These are phyloP conservation scores for Sphaerulina vaccinii DNA, from an alignment of 2,329 filamentous ascomycete genomes.

Conservation along the genomic window DNA sequence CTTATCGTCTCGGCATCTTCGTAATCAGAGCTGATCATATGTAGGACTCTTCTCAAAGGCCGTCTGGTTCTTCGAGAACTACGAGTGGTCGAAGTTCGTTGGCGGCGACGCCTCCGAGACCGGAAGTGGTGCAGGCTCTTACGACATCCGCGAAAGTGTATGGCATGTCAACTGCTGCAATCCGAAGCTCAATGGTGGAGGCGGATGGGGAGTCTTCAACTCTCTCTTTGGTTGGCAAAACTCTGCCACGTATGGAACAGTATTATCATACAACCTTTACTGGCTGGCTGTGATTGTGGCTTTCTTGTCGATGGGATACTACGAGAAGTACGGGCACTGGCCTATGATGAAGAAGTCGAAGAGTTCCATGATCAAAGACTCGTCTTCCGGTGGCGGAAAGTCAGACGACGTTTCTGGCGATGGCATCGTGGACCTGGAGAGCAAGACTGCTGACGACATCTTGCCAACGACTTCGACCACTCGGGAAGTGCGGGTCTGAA, in stretches of 20 bases:
- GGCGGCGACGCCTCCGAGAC: slow-evolving; percentile 63
- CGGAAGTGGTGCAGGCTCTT: slow-evolving; percentile 69
- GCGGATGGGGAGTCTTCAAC: slow-evolving; percentile 86
- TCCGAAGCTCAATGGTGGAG: slow-evolving; percentile 67
- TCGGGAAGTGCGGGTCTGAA: too few relatives aligned
- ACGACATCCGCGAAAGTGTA: slow-evolving; percentile 73
- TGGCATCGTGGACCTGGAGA: too few relatives aligned
- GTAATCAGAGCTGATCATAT: too few relatives aligned
- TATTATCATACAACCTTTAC: slow-evolving; percentile 84
- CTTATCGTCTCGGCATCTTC: too few relatives aligned
- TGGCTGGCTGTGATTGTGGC: slow-evolving; percentile 70
- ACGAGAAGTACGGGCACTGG: slow-evolving; percentile 57
- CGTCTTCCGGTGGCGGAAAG: too few relatives aligned
- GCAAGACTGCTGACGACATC: too few relatives aligned
- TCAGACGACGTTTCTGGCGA: too few relatives aligned
- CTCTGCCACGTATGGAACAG: slow-evolving; percentile 81
- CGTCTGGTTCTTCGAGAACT: slow-evolving; percentile 71
- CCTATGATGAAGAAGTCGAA: slow-evolving; percentile 49
- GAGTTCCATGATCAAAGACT: too few relatives aligned
- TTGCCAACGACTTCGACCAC: too few relatives aligned
- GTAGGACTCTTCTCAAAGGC: slow-evolving; percentile 76
- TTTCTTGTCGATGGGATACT: slow-evolving; percentile 65
- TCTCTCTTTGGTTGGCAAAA: slow-evolving; percentile 84
- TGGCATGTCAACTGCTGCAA: slow-evolving; percentile 88
- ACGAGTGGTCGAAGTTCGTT: slow-evolving; percentile 64